These are phyloP conservation scores for Leccinum ochraceum DNA, from an alignment of 768 basidiomycete species.

Conservation along the genomic window DNA sequence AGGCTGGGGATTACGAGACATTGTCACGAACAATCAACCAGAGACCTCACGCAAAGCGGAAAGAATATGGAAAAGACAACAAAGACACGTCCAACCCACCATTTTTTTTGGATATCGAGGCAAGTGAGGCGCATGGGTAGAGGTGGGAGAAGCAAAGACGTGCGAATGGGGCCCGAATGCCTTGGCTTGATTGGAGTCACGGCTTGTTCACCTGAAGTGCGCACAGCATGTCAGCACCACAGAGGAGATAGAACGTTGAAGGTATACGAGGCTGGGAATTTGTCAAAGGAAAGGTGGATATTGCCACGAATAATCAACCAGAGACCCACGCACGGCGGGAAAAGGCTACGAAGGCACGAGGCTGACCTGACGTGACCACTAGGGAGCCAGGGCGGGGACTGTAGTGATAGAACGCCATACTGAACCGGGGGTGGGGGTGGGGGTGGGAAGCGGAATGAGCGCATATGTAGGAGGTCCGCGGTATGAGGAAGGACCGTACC, in stretches of 20 bases:
- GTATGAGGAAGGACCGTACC: background rate
- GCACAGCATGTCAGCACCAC: conserved; percentile 10
- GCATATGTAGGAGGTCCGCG: background rate
- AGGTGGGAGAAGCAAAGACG: conserved; percentile 1
- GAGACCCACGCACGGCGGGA: background rate
- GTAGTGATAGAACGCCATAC: no score
- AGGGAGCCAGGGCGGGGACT: conserved; percentile 19
- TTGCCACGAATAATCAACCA: conserved; percentile 4
- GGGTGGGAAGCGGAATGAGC: conserved; percentile 11
- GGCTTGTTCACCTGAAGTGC: conserved; percentile 3
- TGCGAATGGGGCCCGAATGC: conserved; percentile 6
- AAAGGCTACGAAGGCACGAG: conserved; percentile 3
- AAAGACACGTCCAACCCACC: conserved; percentile 20
- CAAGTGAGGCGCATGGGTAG: conserved; percentile 1
- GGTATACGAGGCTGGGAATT: background rate
- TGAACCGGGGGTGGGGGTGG: conserved; percentile 3
- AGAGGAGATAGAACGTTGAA: background rate
- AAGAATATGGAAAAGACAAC: background rate
- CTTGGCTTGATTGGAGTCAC: conserved; percentile 11
- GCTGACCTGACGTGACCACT: conserved; percentile 2
- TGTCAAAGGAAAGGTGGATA: background rate
- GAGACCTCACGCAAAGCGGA: background rate
- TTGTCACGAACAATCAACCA: conserved; percentile 4
- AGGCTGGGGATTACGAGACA: background rate
- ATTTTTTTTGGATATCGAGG: conserved; percentile 4